Evolutionary conservation across 1,284 basidiomycete species (phyloP), one percentile per base, ranked within the genome.

Genomic region (Phellinidium pouzarii): DNA sequence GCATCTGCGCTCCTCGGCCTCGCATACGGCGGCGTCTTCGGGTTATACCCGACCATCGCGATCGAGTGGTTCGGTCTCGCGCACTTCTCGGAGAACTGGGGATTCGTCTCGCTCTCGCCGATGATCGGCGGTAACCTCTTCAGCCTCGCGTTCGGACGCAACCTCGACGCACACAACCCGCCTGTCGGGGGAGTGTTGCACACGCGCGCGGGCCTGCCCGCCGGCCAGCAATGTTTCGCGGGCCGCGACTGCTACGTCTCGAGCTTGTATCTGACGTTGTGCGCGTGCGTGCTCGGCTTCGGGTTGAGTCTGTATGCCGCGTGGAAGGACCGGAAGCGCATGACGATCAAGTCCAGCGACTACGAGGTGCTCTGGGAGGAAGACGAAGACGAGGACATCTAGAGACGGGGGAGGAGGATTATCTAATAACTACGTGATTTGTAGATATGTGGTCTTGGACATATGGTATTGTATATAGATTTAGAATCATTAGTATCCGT

Each of bases 21-120:
- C 4, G 80, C 85, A 0, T 91, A 94, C 59, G 91, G 91, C 1
- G 78, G 79, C 25, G 69, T 89, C 50, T 94, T 91, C 61, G 89
- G 89, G 3, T 69, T 88, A 12, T 76, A 79, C 61, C 90, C 91
- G 0, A 84, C 85, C 29, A 74, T 94, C 23, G 74, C 80, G 27
- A 78, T 94, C 23, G 92, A 94, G 60, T 92, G 87, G 87, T 94
- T 94, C 60, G 91, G 92, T 4, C 29, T 53, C 84, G 82, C 70
- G 12, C 84, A 85, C 61, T 83, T 90, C 61, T 82, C 82, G 2
- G 84, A 92, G 68, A 95, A 94, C 66, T 94, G 84, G 84, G 93
- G 93, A 14, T 88, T 80, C 63, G 75, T 87, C 25, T 80, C 80
- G 5, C 68, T 93, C 17, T 79, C 86, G 0, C 91, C 93, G 1